Evolutionary conservation across 1,284 basidiomycete genomes (phyloP).

Genomic region (Cutaneotrichosporon arboriforme): DNA sequence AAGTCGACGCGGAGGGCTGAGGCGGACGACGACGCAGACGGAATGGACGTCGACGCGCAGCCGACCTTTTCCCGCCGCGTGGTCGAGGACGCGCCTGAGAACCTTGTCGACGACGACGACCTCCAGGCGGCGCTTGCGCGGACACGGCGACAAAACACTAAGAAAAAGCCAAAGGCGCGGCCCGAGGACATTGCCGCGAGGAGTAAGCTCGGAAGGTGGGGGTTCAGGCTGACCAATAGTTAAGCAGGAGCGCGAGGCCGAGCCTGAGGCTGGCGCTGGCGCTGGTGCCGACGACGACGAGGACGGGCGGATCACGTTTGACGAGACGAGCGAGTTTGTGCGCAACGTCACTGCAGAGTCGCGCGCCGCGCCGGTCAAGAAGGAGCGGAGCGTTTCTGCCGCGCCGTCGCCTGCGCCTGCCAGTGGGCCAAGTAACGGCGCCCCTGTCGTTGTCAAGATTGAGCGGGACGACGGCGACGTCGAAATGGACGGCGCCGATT

Average conservation of each 20-base stretch:
- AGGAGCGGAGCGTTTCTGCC: slow-evolving; percentile 30
- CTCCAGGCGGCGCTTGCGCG: slow-evolving; percentile 87
- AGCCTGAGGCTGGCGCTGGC: slow-evolving; percentile 50
- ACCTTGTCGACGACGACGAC: slow-evolving; percentile 98
- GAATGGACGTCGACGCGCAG: slow-evolving; percentile 68
- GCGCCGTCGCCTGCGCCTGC: slow-evolving; percentile 20
- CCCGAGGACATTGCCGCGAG: slow-evolving; percentile 79
- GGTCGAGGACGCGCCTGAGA: slow-evolving; percentile 63
- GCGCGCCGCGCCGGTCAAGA: slow-evolving; percentile 36
- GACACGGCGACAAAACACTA: slow-evolving; percentile 72
- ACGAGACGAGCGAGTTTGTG: slow-evolving; percentile 96
- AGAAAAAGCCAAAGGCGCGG: slow-evolving; percentile 68
- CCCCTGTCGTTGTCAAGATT: slow-evolving; percentile 42
- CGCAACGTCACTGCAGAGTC: slow-evolving; percentile 66
- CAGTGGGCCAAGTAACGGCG: slow-evolving; percentile 20
- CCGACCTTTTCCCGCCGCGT: slow-evolving; percentile 43
- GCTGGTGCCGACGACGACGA: slow-evolving; percentile 59
- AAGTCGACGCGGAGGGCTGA: slow-evolving; percentile 65
- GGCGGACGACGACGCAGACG: slow-evolving; percentile 58
- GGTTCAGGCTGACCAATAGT: slow-evolving; percentile 51
- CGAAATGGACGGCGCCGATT: slow-evolving; percentile 56
- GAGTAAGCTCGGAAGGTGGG: slow-evolving; percentile 52
- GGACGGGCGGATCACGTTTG: slow-evolving; percentile 70
- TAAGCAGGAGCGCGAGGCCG: slow-evolving; percentile 54
- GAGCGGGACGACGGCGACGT: slow-evolving; percentile 51